Evolutionary conservation across 2,329 filamentous ascomycete species (phyloP).

Genomic region (Rhynchosporium graminicola): DNA sequence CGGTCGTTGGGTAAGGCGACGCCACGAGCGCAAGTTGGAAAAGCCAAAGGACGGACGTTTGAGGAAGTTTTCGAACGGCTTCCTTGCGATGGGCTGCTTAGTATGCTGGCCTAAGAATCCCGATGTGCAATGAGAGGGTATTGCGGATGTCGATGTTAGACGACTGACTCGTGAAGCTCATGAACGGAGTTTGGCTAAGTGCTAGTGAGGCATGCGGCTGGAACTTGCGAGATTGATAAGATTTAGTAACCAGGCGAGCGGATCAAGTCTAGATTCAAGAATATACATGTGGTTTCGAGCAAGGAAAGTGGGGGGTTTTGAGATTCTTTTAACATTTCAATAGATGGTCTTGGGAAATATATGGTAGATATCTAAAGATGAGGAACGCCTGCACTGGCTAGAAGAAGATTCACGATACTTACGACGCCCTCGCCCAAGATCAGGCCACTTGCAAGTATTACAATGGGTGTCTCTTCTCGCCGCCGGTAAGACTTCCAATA

Average conservation of each 20-base stretch:
- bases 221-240: not conserved
- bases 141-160: not conserved
- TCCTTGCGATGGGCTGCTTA: not conserved
- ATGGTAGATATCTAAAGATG: constrained; percentile 53
- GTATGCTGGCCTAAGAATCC: constrained; percentile 16
- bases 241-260: not conserved
- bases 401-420: constrained; percentile 83
- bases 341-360: constrained; percentile 5
- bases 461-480: constrained; percentile 70
- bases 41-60: not conserved
- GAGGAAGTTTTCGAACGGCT: not conserved
- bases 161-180: not conserved
- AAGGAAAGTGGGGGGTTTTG: not conserved
- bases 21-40: too few relatives aligned
- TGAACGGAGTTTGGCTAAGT: not conserved
- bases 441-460: constrained; percentile 86
- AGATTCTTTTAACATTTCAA: not conserved
- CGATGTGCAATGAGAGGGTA: constrained; percentile 21
- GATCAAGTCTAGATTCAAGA: not conserved
- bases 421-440: constrained; percentile 91
- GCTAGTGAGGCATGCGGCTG: not conserved
- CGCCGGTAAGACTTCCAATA: constrained; percentile 67
- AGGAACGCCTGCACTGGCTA: constrained; percentile 76
- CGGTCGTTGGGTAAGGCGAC: too few relatives aligned
- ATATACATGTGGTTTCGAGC: not conserved